Percentiles rank a stretch among this genome's conserved stretches.
phyloP scores from a whole-genome alignment of 1,139 yeast genomes.

The Candida tunisiensis region DNA sequence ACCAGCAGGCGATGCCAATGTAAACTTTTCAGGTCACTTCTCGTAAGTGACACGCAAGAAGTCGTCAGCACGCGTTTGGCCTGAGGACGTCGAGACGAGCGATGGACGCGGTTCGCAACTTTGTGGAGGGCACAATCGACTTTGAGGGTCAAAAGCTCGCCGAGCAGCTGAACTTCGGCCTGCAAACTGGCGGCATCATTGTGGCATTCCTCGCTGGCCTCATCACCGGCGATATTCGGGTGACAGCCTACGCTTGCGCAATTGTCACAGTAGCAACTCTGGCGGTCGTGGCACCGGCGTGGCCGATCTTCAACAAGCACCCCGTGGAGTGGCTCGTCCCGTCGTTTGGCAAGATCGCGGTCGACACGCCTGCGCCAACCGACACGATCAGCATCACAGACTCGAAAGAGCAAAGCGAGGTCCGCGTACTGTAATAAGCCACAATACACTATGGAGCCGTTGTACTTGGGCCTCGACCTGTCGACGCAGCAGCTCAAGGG shows the following conservation, averaged over 20 bases:
- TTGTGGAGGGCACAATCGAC: slow-evolving; percentile 42
- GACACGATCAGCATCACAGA: too few relatives aligned
- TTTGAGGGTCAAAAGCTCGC: slow-evolving; percentile 39
- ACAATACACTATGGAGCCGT: too few relatives aligned
- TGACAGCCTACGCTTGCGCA: slow-evolving; percentile 23
- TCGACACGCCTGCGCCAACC: too few relatives aligned
- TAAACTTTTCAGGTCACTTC: too few relatives aligned
- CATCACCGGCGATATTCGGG: slow-evolving; percentile 23
- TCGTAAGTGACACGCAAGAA: too few relatives aligned
- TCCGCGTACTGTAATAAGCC: too few relatives aligned
- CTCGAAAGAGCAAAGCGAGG: too few relatives aligned
- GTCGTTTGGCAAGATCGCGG: not conserved
- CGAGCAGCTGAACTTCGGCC: slow-evolving; percentile 12
- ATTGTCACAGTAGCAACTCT: slow-evolving; percentile 21
- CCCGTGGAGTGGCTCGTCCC: slow-evolving; percentile 24
- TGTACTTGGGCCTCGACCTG: slow-evolving; percentile 61
- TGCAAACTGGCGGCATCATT: slow-evolving; percentile 20
- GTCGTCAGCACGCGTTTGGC: too few relatives aligned
- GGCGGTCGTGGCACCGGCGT: slow-evolving; percentile 34
- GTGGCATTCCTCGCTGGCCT: slow-evolving; percentile 31
- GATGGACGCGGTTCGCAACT: slow-evolving; percentile 11
- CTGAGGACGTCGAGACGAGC: too few relatives aligned
- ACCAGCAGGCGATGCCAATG: too few relatives aligned
- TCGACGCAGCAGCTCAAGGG: slow-evolving; percentile 84
- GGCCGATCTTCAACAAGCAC: slow-evolving; percentile 33